Base-by-base conservation (phyloP, 2,329 filamentous ascomycete genomes). In the Lasiodiplodia sp. region DNA sequence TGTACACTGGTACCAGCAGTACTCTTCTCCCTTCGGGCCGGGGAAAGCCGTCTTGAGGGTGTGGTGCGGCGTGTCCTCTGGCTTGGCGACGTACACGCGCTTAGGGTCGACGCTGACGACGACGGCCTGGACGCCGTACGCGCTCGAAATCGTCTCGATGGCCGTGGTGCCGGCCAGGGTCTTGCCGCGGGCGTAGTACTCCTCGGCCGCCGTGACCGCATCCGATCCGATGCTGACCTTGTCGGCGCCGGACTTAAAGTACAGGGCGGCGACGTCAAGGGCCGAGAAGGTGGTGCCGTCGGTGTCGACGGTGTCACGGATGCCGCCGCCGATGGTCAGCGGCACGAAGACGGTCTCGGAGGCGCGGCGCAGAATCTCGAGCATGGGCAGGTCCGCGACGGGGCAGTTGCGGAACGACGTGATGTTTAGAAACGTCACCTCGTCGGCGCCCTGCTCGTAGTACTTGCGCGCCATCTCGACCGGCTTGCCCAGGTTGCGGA, bases 191-290 rank as follows among this genome's bases (percentile, higher is more conserved):
- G 87, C 86, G 80, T 94, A 93, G 84, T 96, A 99, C 75, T 95
- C 91, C 79, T 98, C 94, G 0, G 96, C 96, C 38, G 96, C 96
- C 55, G 90, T 86, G 31, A 99, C 96, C 68, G 96, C 96, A 79
- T 99, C 96, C 8, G 92, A 96, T 11, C 96, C 96, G 76, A 99
- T 97, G 63, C 92, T 96, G 68, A 99, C 94, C 82, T 99, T 99
- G 84, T 99, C 96, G 31, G 96, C 96, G 70, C 96, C 96, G 53
- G 91, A 94, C 80, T 95, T 92, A 88, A 99, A 99, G 86, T 99
- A 99, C 87, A 98, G 91, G 57, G 91, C 95, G 23, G 96, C 96
- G 71, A 99, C 93, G 74, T 97, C 92, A 16, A 98, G 88, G 0
- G 96, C 96, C 2, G 92, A 91, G n/a, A 97, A 90, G 70, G 89